These are phyloP conservation scores for Agapanthus africanus DNA, from an alignment of 106 monocot species.

Conservation along the genomic window DNA sequence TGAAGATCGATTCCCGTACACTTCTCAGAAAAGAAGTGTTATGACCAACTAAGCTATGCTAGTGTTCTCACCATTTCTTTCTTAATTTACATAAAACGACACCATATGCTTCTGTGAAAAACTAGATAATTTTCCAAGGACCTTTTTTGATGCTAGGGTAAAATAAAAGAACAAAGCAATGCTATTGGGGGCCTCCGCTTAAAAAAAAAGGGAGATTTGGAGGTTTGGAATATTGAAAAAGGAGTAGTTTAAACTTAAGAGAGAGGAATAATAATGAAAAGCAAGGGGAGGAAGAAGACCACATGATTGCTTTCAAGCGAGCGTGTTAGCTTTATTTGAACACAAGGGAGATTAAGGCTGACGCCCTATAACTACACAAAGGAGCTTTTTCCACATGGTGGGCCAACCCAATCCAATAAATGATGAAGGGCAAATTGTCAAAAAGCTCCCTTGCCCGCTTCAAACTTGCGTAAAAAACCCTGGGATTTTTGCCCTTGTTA, in stretches of 20 bases:
- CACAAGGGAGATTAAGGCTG: background rate
- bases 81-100: background rate
- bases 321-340: conserved; percentile 3
- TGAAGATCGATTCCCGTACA: no score
- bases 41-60: no score
- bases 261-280: background rate
- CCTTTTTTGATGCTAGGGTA: background rate
- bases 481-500: no score
- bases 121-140: background rate
- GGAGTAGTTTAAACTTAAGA: background rate
- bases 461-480: no score
- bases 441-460: no score
- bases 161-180: background rate
- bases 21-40: no score
- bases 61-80: background rate
- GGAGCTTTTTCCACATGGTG: background rate
- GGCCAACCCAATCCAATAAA: no score
- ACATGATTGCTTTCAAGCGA: background rate
- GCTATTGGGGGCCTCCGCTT: background rate
- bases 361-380: background rate
- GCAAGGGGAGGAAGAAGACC: background rate
- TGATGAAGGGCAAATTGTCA: no score
- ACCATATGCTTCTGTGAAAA: no score
- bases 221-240: background rate
- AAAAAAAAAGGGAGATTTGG: conserved; percentile 1